These are phyloP conservation scores for Nakazawaea holstii DNA, from an alignment of 805 yeast species.

Conservation along the genomic window DNA sequence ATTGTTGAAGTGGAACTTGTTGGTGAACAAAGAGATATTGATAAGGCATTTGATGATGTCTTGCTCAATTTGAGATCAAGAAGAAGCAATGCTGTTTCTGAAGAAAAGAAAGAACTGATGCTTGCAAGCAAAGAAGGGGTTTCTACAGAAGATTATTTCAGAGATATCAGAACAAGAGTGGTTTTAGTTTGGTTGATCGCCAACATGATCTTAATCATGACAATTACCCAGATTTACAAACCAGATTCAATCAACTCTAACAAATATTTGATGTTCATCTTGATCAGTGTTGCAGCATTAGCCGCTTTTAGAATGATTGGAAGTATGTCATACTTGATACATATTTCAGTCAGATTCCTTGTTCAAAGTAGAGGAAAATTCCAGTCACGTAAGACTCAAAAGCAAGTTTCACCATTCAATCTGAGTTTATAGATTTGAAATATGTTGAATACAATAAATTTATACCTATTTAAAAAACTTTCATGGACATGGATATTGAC, in stretches of 20 bases:
- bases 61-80: conserved; percentile 67
- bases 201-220: conserved; percentile 77
- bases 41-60: conserved; percentile 74
- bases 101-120: conserved; percentile 30
- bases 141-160: conserved; percentile 62
- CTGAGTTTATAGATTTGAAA: too few relatives aligned
- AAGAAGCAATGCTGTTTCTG: conserved; percentile 48
- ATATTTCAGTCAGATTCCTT: conserved; percentile 24
- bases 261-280: conserved; percentile 72
- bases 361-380: conserved; percentile 6
- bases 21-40: conserved; percentile 67
- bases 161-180: conserved; percentile 91
- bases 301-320: conserved; percentile 82
- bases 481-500: too few relatives aligned
- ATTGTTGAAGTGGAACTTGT: conserved; percentile 77
- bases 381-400: background rate
- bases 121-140: conserved; percentile 37
- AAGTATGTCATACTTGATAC: conserved; percentile 62
- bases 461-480: background rate
- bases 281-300: conserved; percentile 89
- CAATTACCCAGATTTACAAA: conserved; percentile 76
- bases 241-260: conserved; percentile 64
- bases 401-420: background rate
- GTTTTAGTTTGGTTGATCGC: conserved; percentile 92
- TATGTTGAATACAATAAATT: too few relatives aligned